Base-by-base conservation (phyloP, 2,329 filamentous ascomycete genomes). In the Xylaria polymorpha region DNA sequence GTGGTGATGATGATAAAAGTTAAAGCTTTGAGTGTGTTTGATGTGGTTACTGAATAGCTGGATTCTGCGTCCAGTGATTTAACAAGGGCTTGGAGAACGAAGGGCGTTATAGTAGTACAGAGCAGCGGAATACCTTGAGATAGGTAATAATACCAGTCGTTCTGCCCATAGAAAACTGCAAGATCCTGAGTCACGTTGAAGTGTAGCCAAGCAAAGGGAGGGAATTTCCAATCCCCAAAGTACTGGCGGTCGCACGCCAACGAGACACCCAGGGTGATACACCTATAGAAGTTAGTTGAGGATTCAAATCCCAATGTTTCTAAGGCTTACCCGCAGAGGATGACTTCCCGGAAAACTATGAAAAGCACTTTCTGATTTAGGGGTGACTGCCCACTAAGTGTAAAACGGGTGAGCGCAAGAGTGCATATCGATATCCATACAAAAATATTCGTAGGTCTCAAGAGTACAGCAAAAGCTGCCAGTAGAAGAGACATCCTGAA, bases 71-170 rank as follows among this genome's bases (percentile, higher is more conserved):
- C 76, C 5, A 83, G 74, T 46, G 78, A 85, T 71, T 76, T 86
- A 80, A 86, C 91, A 8, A 97, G 77, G 0, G 91, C 92, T 15
- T 86, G 70, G 1, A 92, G 76, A 9, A 89, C 87, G 78, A 97
- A 97, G 0, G 94, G 94, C 1, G 98, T 83, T 50, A 90, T 90
- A 1, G 93, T 94, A 9, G 92, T 97, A 39, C 96, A 90, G 5
- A 98, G 87, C 0, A 98, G 86, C 1, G 96, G 95, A 32, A 97
- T 85, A 4, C 94, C 96, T 81, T 99, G 94, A 0, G 92, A 91
- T 37, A 97, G 81, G 79, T 98, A 99, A 82, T 98, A 99, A 80
- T 98, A 94, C 86, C 91, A 91, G 71, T 93, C 90, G 80, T 97
- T 98, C 57, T 85, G 88, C 25, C 96, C 96, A 78, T 99, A 99